Base-by-base conservation (phyloP, 345 rosid genomes). In the Melaleuca alternifolia region DNA sequence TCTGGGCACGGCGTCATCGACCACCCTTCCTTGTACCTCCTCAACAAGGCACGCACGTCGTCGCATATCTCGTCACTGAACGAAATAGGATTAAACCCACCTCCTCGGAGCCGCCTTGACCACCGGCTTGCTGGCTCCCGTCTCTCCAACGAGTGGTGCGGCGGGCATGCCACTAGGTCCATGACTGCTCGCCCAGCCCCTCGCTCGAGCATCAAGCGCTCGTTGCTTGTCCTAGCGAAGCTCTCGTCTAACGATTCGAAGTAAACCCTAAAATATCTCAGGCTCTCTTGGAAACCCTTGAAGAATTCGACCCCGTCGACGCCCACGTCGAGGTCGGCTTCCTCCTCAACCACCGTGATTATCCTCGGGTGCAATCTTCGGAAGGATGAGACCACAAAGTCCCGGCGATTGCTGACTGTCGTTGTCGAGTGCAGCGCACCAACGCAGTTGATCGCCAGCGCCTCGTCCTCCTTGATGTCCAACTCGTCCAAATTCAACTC, bases 21-120 rank as follows among this genome's bases (percentile, higher is more conserved):
- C 99, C 99, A 97, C 10, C 99, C 98, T 85, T 97, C 99, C 91
- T 91, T 94, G 84, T 97, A 97, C 92, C 99, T 94, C 92, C 98
- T 93, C 92, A 97, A 87, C 92, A 97, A 88, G 82, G 99, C 98
- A 86, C 96, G 92, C 52, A 94, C 97, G 54, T 97, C 99, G 85
- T 96, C 99, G 44, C 96, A 90, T 84, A 96, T 95, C 86, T 97
- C 99, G 59, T 96, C 99, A 83, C 99, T 97, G 83, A 90, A 94
- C 85, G 79, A 85, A 15, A 88, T 87, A 8, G 92, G 82, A 21
- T 88, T 90, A 77, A 93, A 91, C n/a, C 97, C 99, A 12, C 92
- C 89, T 51, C 86, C 94, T 84, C 86, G 91, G 90, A 97, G 84
- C 79, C 98, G 88, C 71, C 91, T 87, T 23, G 98, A 91, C 99